phyloP scores from a whole-genome alignment of 352 stramenopile species.

The Pythium graminicola region DNA sequence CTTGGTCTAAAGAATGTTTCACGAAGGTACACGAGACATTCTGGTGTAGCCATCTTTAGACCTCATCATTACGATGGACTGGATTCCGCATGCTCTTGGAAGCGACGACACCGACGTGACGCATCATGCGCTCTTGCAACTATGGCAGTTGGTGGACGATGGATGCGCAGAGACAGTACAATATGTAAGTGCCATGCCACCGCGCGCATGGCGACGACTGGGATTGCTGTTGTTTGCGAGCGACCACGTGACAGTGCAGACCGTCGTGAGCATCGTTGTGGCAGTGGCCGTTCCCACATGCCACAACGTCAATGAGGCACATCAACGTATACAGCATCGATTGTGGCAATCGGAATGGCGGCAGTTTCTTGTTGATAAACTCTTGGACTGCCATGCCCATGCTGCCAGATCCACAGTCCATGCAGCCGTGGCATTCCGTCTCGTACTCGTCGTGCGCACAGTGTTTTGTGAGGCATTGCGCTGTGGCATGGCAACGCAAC shows the following conservation, averaged over 20 bases:
- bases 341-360: conserved; percentile 22
- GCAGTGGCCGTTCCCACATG: background rate
- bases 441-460: conserved; percentile 2
- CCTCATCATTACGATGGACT: background rate
- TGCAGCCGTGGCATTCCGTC: background rate
- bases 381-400: conserved; percentile 14
- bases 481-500: background rate
- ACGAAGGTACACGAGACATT: background rate
- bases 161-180: too few relatives aligned
- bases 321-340: conserved; percentile 2
- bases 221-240: conserved; percentile 18
- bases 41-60: background rate
- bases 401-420: background rate
- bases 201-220: conserved; percentile 16
- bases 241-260: conserved; percentile 7
- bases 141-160: conserved; percentile 13
- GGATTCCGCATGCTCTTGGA: background rate
- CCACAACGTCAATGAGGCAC: background rate
- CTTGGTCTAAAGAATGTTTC: too few relatives aligned
- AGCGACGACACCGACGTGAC: conserved; percentile 11
- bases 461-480: conserved; percentile 9
- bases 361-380: conserved; percentile 19
- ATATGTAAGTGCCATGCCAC: background rate
- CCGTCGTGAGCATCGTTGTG: conserved; percentile 10
- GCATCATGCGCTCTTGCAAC: conserved; percentile 11